Percentiles rank a stretch among this genome's conserved stretches.
phyloP scores from a whole-genome alignment of 495 filamentous ascomycete species.

The Aspergillus wentii region DNA sequence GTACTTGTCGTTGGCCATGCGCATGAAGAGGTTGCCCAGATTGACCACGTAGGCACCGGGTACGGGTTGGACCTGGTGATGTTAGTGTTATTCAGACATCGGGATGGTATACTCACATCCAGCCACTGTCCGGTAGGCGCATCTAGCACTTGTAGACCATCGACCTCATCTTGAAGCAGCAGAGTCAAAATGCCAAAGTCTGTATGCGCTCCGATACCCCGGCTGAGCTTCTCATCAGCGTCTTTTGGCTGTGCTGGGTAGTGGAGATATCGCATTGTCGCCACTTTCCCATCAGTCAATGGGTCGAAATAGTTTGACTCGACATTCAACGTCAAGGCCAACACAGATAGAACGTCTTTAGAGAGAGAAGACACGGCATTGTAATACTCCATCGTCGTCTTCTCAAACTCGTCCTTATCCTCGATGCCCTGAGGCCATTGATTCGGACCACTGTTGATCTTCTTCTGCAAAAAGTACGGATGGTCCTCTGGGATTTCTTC shows the following conservation, averaged over 20 bases:
- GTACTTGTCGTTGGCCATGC: slow-evolving; percentile 55
- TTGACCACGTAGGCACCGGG: slow-evolving; percentile 51
- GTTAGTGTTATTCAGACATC: slow-evolving; percentile 9
- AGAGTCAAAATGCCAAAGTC: slow-evolving; percentile 43
- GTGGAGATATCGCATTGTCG: slow-evolving; percentile 37
- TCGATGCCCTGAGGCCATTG: slow-evolving; percentile 43
- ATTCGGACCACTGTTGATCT: slow-evolving; percentile 41
- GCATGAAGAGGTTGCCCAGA: slow-evolving; percentile 53
- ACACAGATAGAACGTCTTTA: slow-evolving; percentile 22
- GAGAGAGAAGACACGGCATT: slow-evolving; percentile 28
- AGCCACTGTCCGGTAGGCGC: slow-evolving; percentile 33
- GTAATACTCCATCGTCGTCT: slow-evolving; percentile 46
- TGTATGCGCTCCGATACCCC: slow-evolving; percentile 44
- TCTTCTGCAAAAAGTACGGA: slow-evolving; percentile 29
- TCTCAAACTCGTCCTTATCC: slow-evolving; percentile 35
- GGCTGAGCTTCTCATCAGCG: slow-evolving; percentile 27
- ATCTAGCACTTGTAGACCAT: slow-evolving; percentile 50
- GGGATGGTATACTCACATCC: slow-evolving; percentile 40
- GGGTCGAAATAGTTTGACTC: slow-evolving; percentile 26
- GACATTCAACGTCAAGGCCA: slow-evolving; percentile 30
- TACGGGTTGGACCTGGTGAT: slow-evolving; percentile 39
- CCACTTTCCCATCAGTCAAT: slow-evolving; percentile 28
- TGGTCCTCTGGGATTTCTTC: slow-evolving; percentile 38
- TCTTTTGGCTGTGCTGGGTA: slow-evolving; percentile 43
- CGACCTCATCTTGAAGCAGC: slow-evolving; percentile 44